Percentiles rank a stretch among this genome's conserved stretches.
Conservation (phyloP, 208 protist genomes). For the Crithidia sp. region DNA sequence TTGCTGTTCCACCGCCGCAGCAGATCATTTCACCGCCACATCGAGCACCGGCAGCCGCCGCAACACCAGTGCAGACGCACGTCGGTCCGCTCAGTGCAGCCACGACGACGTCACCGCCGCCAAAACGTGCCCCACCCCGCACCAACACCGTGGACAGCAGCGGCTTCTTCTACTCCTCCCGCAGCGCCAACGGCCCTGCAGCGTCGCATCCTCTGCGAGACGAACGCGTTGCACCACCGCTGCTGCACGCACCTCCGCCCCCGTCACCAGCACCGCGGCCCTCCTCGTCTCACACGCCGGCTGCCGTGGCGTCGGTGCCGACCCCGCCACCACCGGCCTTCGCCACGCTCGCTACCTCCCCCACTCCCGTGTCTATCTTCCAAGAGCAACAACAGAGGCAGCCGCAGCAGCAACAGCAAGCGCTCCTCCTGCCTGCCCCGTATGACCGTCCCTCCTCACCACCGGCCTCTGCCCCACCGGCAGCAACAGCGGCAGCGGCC, state of each 20-base stretch:
- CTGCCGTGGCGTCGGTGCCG: no score
- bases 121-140: background rate
- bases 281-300: no score
- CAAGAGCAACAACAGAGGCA: conserved; percentile 14
- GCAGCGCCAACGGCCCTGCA: background rate
- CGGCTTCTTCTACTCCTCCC: conserved; percentile 22
- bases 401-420: background rate
- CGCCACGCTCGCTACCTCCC: background rate
- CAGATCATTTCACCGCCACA: background rate
- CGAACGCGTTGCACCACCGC: background rate
- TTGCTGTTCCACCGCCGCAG: background rate
- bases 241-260: no score
- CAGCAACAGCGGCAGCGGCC: background rate
- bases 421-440: conserved; percentile 9
- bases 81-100: no score
- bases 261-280: no score
- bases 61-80: background rate
- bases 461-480: background rate
- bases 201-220: background rate
- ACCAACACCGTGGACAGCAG: conserved; percentile 19
- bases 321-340: background rate
- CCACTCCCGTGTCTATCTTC: background rate
- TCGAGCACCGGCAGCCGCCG: background rate
- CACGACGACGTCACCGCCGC: background rate
- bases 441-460: background rate